These are phyloP conservation scores for Knoxdaviesia capensis DNA, from an alignment of 2,329 filamentous ascomycete species.

Conservation along the genomic window DNA sequence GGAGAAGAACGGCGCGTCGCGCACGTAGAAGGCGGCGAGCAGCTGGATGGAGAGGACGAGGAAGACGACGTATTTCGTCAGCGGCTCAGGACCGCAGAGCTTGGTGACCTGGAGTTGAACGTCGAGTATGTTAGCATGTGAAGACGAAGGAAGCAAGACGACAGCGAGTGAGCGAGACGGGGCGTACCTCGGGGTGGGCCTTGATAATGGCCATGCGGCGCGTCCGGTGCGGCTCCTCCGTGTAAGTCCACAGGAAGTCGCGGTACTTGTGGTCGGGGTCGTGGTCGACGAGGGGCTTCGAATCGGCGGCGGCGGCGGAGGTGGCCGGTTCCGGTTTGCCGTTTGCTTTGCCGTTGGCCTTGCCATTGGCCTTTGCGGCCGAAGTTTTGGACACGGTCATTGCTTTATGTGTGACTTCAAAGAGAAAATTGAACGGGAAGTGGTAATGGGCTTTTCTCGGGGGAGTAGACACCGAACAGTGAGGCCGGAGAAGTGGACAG, in stretches of 20 bases:
- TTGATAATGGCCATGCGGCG: constrained; percentile 89
- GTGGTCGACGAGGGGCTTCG: not conserved
- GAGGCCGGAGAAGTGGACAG: not conserved
- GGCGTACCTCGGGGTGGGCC: constrained; percentile 72
- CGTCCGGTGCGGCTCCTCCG: constrained; percentile 88
- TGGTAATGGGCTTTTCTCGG: not conserved
- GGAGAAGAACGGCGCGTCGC: constrained; percentile 59
- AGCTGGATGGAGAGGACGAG: constrained; percentile 71
- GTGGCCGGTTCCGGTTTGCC: no score
- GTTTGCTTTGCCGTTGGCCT: not conserved
- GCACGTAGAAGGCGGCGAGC: constrained; percentile 54
- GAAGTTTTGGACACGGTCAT: not conserved
- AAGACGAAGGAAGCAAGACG: constrained; percentile 3
- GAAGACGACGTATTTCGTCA: constrained; percentile 84
- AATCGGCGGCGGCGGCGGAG: constrained; percentile 1
- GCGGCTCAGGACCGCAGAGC: constrained; percentile 84
- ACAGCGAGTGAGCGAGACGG: constrained; percentile 2
- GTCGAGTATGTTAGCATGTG: not conserved
- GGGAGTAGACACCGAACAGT: no score
- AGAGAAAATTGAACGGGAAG: not conserved
- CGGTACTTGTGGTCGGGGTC: constrained; percentile 10
- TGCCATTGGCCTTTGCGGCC: constrained; percentile 1
- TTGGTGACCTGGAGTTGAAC: constrained; percentile 54
- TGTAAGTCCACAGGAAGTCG: constrained; percentile 95
- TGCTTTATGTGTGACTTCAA: not conserved